Conservation (phyloP, 108 stramenopile species). For the Nitzschia sp. region DNA sequence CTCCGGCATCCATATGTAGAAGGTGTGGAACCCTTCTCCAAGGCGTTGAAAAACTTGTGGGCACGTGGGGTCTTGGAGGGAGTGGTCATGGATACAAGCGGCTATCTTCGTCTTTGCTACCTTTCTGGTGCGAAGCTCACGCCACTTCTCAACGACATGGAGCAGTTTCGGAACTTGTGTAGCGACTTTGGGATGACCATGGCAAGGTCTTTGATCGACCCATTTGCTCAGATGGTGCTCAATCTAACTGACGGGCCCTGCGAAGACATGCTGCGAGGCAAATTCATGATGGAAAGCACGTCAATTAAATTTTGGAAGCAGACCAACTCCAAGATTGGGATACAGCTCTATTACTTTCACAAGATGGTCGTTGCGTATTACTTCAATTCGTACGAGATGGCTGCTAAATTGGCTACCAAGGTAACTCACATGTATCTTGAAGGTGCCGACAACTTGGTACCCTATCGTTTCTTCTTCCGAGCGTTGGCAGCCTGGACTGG, state of each 20-base stretch:
- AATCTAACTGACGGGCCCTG: not conserved
- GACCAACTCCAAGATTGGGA: not conserved
- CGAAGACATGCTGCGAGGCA: not conserved
- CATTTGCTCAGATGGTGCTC: slow-evolving; percentile 10
- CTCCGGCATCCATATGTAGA: slow-evolving; percentile 1
- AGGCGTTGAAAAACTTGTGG: not conserved
- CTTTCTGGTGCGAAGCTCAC: not conserved
- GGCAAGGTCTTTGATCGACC: not conserved
- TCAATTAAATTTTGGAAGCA: not conserved
- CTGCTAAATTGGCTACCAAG: not conserved
- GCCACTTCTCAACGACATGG: not conserved
- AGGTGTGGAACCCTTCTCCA: not conserved
- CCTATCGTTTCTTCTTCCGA: slow-evolving; percentile 5
- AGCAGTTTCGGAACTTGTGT: not conserved
- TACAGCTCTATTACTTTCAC: slow-evolving; percentile 4
- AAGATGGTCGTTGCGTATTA: slow-evolving; percentile 5
- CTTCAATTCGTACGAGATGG: not conserved
- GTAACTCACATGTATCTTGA: not conserved
- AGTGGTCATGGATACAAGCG: not conserved
- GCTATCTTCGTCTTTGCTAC: slow-evolving; percentile 3
- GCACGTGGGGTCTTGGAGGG: not conserved
- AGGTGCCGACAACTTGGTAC: not conserved
- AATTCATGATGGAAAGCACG: slow-evolving; percentile 1
- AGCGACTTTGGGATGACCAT: not conserved
- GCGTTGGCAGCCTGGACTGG: slow-evolving; percentile 3